Base-by-base conservation (phyloP, 2,329 filamentous ascomycete genomes). In the Microthyrium microscopicum region DNA sequence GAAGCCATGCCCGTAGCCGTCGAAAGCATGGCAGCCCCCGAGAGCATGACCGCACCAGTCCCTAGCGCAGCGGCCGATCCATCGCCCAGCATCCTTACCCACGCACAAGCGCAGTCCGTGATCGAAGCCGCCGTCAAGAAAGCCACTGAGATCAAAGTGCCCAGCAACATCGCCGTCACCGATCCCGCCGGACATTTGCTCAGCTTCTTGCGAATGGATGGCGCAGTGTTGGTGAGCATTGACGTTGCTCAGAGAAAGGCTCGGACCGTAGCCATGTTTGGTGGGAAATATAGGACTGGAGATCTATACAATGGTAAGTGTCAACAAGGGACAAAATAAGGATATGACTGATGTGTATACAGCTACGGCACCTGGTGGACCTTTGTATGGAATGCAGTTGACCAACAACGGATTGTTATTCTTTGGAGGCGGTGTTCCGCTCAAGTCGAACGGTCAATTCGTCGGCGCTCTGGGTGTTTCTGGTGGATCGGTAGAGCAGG, bases 241-340 rank as follows among this genome's bases (percentile, higher is more conserved):
- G 47, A 50, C 16, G 41, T 51, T 11, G 44, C 42, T 4, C 41
- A 41, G 20, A 49, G 48, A 38, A 51, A 51, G 34, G 46, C 48
- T 9, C 39, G 42, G 12, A 50, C 47, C 3, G 43, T 44, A 3
- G 45, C 49, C 5, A 24, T 50, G 6, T 50, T 50, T 33, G 48
- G 46, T 22, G 48, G 48, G 21, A 35, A 35, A 25, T 35, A 29
- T 21, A 20, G 17, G 16, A 29, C 33, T 20, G 33, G 33, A 12
- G 24, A 35, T 22, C 15, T 30, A 8, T 29, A 35, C 26, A 35
- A 35, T 24, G 25, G 18, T 15, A 35, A 17, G 6, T 29, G 18
- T 12, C 33, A 25, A 13, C 25, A 26, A 11, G 33, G 33, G 5
- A 8, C 33, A 13, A n/a, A 21, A 11, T 35, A 3, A 6, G 47